Base-by-base conservation (phyloP, 805 yeast genomes). In the Hanseniaspora hatyaiensis region DNA sequence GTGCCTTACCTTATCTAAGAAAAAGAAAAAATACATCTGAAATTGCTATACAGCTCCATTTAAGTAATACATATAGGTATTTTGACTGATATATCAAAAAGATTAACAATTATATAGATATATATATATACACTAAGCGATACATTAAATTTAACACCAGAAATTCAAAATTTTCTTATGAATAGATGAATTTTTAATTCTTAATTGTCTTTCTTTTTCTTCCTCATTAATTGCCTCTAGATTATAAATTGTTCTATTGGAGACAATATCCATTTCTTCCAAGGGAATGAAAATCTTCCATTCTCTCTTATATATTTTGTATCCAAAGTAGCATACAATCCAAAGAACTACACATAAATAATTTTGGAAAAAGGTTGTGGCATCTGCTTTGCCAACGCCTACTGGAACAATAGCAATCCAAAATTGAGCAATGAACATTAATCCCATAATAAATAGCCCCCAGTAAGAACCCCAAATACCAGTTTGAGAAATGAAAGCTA, bases 341-440 rank as follows among this genome's bases (percentile, higher is more conserved):
- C 72, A 62, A 31, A 74, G 69, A 11, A 72, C 70, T 50, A 68
- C 66, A 28, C 76, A 75, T 48, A 74, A 57, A 54, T 69, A 71
- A 33, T 67, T 63, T 53, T 65, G 65, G 55, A 74, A 70, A 58
- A 73, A 72, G 19, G 52, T 57, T 36, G 59, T 57, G 6, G 76
- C 80, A 40, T 62, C 59, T 33, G 67, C 56, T 19, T 52, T 54
- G 13, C 33, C 44, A 8, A 82, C 80, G 52, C 77, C 76, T 40
- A 77, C 57, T 49, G 94, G 94, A 70, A 69, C 82, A 34, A 83
- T 65, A 6, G 92, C 88, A 51, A 80, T 70, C 79, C 82, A 78
- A 59, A 78, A 76, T 57, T 77, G 82, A 2, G 78, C 80, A 43
- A 72, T 61, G 22, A 78, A 55, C 23, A 78, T 69, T 50, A 77